Conservation (phyloP, 768 basidiomycete genomes). For the Russula sp. region DNA sequence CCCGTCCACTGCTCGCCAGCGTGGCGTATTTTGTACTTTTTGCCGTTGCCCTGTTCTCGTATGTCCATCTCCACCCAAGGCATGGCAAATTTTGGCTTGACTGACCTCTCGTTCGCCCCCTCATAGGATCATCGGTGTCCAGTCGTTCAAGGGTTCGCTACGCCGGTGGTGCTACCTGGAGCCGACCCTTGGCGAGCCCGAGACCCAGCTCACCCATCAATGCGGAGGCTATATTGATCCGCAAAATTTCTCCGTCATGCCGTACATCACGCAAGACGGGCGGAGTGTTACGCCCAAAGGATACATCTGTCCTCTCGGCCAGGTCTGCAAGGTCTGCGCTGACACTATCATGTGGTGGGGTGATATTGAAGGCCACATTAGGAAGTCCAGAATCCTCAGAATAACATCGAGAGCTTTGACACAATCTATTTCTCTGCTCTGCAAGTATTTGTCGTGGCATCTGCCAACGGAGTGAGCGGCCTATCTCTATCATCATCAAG, state of each 20-base stretch:
- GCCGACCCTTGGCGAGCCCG: slow-evolving; percentile 48
- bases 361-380: slow-evolving; percentile 27
- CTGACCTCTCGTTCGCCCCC: not conserved
- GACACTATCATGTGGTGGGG: not conserved
- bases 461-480: slow-evolving; percentile 61
- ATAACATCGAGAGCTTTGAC: slow-evolving; percentile 76
- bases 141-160: slow-evolving; percentile 85
- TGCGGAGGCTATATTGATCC: slow-evolving; percentile 84
- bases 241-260: slow-evolving; percentile 39
- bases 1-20: slow-evolving; percentile 80
- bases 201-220: slow-evolving; percentile 44
- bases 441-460: slow-evolving; percentile 81
- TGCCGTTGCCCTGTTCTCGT: slow-evolving; percentile 86
- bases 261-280: slow-evolving; percentile 40
- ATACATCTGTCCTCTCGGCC: slow-evolving; percentile 84
- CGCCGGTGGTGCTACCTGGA: slow-evolving; percentile 55
- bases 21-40: slow-evolving; percentile 91
- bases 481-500: not conserved
- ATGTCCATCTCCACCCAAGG: slow-evolving; percentile 28
- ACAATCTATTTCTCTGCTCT: slow-evolving; percentile 75
- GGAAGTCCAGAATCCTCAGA: slow-evolving; percentile 62
- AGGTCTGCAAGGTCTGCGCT: slow-evolving; percentile 62
- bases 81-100: not conserved
- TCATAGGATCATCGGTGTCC: slow-evolving; percentile 82
- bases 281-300: slow-evolving; percentile 53